These are phyloP conservation scores for Amanita rubescens DNA, from an alignment of 768 basidiomycete genomes.

Conservation along the genomic window DNA sequence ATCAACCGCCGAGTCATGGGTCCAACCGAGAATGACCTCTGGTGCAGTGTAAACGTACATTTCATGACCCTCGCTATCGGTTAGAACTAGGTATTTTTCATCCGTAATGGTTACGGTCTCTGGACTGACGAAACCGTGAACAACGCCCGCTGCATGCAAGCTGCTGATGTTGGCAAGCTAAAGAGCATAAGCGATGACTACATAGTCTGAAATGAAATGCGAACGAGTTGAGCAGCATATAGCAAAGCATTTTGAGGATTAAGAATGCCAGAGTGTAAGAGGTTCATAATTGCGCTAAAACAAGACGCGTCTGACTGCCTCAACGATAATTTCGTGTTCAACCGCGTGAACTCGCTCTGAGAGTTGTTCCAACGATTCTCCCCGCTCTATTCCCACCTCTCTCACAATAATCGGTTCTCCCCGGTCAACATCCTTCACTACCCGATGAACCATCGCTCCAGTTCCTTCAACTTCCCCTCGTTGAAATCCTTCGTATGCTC, in stretches of 20 bases:
- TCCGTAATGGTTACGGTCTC: conserved; percentile 35
- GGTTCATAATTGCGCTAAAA: too few relatives aligned
- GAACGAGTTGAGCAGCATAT: conserved; percentile 6
- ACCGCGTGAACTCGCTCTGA: conserved; percentile 71
- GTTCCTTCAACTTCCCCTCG: conserved; percentile 70
- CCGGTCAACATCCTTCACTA: conserved; percentile 88
- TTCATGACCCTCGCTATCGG: conserved; percentile 25
- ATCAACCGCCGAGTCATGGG: conserved; percentile 44
- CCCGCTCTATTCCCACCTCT: conserved; percentile 65
- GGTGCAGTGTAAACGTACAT: conserved; percentile 37
- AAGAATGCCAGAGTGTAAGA: not conserved
- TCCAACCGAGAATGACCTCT: conserved; percentile 49
- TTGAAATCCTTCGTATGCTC: conserved; percentile 86
- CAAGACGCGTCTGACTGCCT: conserved; percentile 69
- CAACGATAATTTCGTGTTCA: conserved; percentile 90
- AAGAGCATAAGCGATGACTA: not conserved
- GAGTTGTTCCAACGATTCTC: conserved; percentile 64
- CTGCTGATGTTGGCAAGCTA: conserved; percentile 35
- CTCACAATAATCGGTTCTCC: conserved; percentile 82
- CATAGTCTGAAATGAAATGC: not conserved
- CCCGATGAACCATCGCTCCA: conserved; percentile 92
- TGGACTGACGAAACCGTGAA: conserved; percentile 40
- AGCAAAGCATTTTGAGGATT: conserved; percentile 3
- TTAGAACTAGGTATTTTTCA: conserved; percentile 40
- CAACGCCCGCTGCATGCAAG: conserved; percentile 39